phyloP scores from a whole-genome alignment of 257 asterid species.

The Solanum pimpinellifolium region DNA sequence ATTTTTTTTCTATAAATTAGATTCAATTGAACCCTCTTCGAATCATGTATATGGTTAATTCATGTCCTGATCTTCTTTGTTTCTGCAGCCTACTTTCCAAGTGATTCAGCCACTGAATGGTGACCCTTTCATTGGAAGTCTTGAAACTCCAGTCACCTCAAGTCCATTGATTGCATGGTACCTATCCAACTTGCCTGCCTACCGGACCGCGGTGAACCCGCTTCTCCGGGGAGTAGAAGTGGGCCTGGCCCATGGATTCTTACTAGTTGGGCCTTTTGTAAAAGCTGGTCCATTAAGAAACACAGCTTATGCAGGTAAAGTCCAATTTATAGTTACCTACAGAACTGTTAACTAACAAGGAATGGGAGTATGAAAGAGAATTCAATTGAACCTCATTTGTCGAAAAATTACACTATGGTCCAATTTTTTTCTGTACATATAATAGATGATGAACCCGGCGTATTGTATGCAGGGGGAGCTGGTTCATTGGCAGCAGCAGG shows the following conservation, averaged over 20 bases:
- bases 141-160: slow-evolving; percentile 93
- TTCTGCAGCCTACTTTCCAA: slow-evolving; percentile 86
- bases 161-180: slow-evolving; percentile 95
- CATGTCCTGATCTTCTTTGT: not conserved
- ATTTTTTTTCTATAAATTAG: not conserved
- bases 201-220: slow-evolving; percentile 79
- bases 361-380: not conserved
- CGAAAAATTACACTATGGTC: not conserved
- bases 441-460: not conserved
- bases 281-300: slow-evolving; percentile 70
- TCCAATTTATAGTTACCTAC: not conserved
- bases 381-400: not conserved
- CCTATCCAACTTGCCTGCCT: slow-evolving; percentile 84
- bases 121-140: slow-evolving; percentile 95
- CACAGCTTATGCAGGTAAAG: slow-evolving; percentile 28
- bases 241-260: slow-evolving; percentile 83
- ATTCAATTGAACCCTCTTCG: not conserved
- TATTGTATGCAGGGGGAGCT: slow-evolving; percentile 22
- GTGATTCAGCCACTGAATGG: slow-evolving; percentile 87
- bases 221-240: slow-evolving; percentile 66
- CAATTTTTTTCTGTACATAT: not conserved
- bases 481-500: slow-evolving; percentile 90
- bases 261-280: slow-evolving; percentile 82
- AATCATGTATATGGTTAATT: not conserved
- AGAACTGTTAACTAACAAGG: not conserved